Conservation (phyloP, 768 basidiomycete species). For the Lactarius indigo region DNA sequence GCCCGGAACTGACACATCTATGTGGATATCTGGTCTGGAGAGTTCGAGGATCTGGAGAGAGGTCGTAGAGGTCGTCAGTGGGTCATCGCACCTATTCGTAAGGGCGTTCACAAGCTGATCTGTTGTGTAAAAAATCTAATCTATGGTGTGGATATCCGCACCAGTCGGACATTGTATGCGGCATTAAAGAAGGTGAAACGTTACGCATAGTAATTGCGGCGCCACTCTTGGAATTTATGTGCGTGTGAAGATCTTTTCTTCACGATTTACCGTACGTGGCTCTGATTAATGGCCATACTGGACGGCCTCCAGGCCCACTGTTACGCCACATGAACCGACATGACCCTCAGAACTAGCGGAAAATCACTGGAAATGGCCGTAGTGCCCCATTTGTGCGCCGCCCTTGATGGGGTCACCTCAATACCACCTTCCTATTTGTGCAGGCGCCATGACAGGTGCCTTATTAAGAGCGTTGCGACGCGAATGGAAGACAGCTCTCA, state of each 20-base stretch:
- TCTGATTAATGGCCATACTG: neutral
- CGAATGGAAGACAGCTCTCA: neutral
- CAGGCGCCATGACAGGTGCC: neutral
- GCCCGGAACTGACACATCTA: conserved; percentile 56
- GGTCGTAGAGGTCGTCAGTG: conserved; percentile 62
- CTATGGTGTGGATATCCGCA: conserved; percentile 47
- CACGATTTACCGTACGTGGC: neutral
- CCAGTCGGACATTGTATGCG: conserved; percentile 51
- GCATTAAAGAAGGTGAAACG: conserved; percentile 38
- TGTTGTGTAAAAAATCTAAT: conserved; percentile 41
- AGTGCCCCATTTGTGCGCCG: too few species aligned
- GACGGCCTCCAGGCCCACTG: too few species aligned
- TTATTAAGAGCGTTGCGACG: neutral
- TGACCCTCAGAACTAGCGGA: neutral
- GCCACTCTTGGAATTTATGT: neutral
- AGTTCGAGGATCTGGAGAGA: conserved; percentile 67
- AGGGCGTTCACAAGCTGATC: conserved; percentile 10
- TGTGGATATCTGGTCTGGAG: conserved; percentile 76
- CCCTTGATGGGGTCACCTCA: neutral
- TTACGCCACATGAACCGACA: neutral
- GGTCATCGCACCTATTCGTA: conserved; percentile 33
- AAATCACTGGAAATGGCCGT: neutral
- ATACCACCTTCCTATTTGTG: neutral
- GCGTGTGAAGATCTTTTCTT: neutral
- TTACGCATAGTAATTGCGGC: neutral